A percentile compares a stretch with the other conserved stretches of the same genome.
Conservation (phyloP, 805 yeast species). For the Lipomyces spencermartinsiae region DNA sequence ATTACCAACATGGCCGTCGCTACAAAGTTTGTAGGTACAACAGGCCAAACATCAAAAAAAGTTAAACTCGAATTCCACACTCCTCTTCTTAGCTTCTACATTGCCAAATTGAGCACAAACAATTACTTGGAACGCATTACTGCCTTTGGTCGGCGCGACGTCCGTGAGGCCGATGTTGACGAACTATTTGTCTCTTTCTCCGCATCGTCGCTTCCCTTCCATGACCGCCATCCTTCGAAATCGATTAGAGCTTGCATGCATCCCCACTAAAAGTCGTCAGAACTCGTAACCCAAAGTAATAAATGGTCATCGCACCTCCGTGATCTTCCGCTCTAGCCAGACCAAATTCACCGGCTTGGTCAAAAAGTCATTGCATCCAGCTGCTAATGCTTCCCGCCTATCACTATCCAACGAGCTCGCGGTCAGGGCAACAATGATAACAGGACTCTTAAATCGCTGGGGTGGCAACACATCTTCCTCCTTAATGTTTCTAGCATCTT, state of each 20-base stretch:
- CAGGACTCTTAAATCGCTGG: conserved; percentile 81
- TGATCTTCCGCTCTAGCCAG: conserved; percentile 92
- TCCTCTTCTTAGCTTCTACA: neutral
- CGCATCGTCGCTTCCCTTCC: conserved; percentile 44
- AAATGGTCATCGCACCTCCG: conserved; percentile 44
- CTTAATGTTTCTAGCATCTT: conserved; percentile 46
- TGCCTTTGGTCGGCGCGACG: conserved; percentile 4
- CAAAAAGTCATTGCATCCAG: conserved; percentile 96
- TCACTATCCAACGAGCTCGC: conserved; percentile 88
- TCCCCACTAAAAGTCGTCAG: conserved; percentile 78
- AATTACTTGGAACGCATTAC: neutral
- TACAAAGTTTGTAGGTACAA: neutral
- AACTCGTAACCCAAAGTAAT: neutral
- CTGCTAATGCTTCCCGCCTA: conserved; percentile 87
- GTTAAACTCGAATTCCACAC: neutral
- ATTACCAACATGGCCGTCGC: neutral
- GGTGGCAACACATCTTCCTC: conserved; percentile 65
- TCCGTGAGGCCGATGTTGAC: neutral
- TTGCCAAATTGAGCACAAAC: neutral
- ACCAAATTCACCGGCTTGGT: conserved; percentile 94
- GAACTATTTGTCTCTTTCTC: conserved; percentile 5
- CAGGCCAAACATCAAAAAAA: neutral
- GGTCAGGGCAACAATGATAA: conserved; percentile 96
- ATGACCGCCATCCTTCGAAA: conserved; percentile 82
- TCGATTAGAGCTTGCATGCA: conserved; percentile 98